Conservation (phyloP, 2,329 filamentous ascomycete genomes). For the Sporothrix variecibatus region DNA sequence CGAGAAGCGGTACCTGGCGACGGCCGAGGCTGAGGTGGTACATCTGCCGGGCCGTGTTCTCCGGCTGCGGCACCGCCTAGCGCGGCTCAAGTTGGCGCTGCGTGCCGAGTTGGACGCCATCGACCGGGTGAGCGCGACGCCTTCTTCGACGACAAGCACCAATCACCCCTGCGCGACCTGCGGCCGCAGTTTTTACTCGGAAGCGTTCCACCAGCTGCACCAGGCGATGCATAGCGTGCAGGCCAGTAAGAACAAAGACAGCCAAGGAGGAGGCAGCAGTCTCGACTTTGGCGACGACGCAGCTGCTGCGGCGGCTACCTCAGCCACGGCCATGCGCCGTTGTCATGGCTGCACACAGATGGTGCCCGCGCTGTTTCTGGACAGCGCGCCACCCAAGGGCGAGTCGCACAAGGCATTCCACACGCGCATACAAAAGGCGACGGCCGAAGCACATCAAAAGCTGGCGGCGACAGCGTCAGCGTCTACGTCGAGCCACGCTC, state of each 20-base stretch:
- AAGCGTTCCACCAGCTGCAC: conserved; percentile 29
- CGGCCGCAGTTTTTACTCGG: conserved; percentile 26
- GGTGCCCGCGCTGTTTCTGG: conserved; percentile 27
- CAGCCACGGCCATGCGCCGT: background rate
- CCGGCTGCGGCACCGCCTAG: conserved; percentile 29
- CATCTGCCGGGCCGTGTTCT: conserved; percentile 45
- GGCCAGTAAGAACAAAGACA: too few relatives aligned
- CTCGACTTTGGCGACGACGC: conserved; percentile 20
- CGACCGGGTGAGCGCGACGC: conserved; percentile 52
- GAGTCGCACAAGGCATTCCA: conserved; percentile 30
- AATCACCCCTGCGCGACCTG: conserved; percentile 23
- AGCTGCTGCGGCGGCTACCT: background rate
- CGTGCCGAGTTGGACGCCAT: conserved; percentile 68
- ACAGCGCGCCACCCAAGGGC: conserved; percentile 20
- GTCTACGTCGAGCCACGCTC: background rate
- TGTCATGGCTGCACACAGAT: conserved; percentile 27
- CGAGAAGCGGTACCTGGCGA: conserved; percentile 50
- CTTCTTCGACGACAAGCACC: too few relatives aligned
- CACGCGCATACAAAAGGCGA: conserved; percentile 25
- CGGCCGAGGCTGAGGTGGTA: conserved; percentile 50
- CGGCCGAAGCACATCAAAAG: conserved; percentile 11
- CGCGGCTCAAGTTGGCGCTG: conserved; percentile 63
- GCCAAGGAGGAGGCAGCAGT: background rate
- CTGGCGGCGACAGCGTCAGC: background rate
- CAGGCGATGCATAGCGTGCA: conserved; percentile 26